Evolutionary conservation across 2,329 filamentous ascomycete genomes (phyloP), one percentile per base, ranked within the genome.

Genomic region (Colletotrichum chrysophilum): DNA sequence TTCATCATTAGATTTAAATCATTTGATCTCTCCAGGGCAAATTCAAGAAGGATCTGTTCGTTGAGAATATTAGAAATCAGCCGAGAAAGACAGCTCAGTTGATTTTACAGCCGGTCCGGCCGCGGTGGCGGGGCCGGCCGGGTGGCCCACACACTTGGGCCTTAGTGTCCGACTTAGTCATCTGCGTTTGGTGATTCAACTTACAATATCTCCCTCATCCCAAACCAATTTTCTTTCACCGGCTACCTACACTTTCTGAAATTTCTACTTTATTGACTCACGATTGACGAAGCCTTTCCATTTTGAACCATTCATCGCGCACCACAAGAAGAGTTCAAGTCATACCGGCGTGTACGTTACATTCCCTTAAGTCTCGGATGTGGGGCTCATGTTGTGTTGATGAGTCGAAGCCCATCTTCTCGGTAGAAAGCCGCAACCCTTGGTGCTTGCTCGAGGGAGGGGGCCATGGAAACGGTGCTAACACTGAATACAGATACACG

Each of bases 151-250:
- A 43, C 34, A 3, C 32, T 34, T 34, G 32, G 32, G 32, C 32
- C 32, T 34, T 34, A 34, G 32, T 38, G 14, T 48, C 38, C 5
- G 38, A 48, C 9, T 48, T n/a, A 48, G 38, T 48, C 38, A 48
- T n/a, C 18, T n/a, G 38, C 18, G 2, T n/a, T 48, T 48, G 18
- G 18, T 48, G 38, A 48, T 48, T n/a, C 38, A n/a, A 48, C 38
- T 48, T 48, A 48, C 38, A 48, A 48, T 48, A 48, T 48, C 38
- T 48, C 43, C 43, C 43, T 52, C 43, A 52, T 52, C 43, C n/a
- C n/a, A 6, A 48, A 21, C 2, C 16, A 43, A 43, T 48, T 10
- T 21, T 52, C 43, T 21, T 52, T 52, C 43, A 21, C 2, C n/a
- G 0, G 2, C n/a, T 13, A 21, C n/a, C 43, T 4, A 21, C n/a